Percentiles rank a stretch among this genome's conserved stretches.
Evolutionary conservation across 805 yeast genomes (phyloP).

Genomic region (Barnettozyma sucrosica): DNA sequence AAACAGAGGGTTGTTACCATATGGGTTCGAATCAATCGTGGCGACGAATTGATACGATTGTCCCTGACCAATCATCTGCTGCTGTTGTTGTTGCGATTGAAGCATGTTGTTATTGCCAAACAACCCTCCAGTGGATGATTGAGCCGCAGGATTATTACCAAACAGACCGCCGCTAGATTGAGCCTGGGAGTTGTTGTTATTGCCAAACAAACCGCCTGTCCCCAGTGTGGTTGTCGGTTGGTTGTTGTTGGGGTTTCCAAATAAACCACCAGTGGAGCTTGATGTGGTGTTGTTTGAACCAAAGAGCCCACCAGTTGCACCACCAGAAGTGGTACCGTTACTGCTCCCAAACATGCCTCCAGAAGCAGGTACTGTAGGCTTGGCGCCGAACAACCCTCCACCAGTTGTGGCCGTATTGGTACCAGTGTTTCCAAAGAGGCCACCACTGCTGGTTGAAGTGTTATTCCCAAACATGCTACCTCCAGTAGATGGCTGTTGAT

Average conservation of each 20-base stretch:
- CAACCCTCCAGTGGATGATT: constrained; percentile 25
- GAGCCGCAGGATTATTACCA: constrained; percentile 19
- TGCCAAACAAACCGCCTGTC: constrained; percentile 31
- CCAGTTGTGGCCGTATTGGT: constrained; percentile 19
- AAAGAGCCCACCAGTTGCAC: constrained; percentile 5
- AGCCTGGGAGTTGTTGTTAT: constrained; percentile 17
- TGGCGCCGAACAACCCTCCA: constrained; percentile 37
- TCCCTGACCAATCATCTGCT: constrained; percentile 13
- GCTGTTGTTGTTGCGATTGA: constrained; percentile 18
- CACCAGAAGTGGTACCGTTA: constrained; percentile 7
- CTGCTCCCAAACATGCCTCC: constrained; percentile 14
- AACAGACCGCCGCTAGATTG: constrained; percentile 23
- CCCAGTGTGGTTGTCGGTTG: constrained; percentile 11
- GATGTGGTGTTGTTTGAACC: constrained; percentile 25
- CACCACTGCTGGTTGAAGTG: constrained; percentile 7
- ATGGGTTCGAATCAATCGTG: constrained; percentile 54
- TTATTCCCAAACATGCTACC: constrained; percentile 17
- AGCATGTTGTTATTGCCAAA: constrained; percentile 23
- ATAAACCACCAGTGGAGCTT: constrained; percentile 8
- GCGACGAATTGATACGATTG: constrained; percentile 24
- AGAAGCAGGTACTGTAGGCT: constrained; percentile 3
- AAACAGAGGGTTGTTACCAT: constrained; percentile 73
- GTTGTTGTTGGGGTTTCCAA: constrained; percentile 11
- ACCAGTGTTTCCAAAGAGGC: constrained; percentile 21
- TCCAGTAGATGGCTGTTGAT: constrained; percentile 12